phyloP scores from a whole-genome alignment of 2,329 filamentous ascomycete genomes.

The Tolypocladium ophioglossoides region DNA sequence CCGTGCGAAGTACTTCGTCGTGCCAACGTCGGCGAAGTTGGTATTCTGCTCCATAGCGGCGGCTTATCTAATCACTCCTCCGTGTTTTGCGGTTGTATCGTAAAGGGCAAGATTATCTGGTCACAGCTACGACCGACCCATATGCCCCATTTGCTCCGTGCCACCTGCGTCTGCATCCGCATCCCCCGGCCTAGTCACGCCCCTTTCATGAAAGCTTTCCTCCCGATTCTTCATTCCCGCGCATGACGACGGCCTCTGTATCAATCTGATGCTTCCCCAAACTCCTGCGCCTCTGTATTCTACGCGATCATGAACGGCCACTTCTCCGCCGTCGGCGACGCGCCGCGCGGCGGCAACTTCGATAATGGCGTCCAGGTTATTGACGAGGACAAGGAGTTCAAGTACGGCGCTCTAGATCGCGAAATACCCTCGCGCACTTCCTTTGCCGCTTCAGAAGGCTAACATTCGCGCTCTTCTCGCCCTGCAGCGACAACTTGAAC shows the following conservation, averaged over 20 bases:
- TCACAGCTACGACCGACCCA: not conserved
- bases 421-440: slow-evolving; percentile 1
- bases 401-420: slow-evolving; percentile 40
- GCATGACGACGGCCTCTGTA: not conserved
- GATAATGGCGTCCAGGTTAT: slow-evolving; percentile 96
- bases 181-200: not conserved
- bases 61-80: too few relatives aligned
- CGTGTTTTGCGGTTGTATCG: too few relatives aligned
- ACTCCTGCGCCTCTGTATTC: slow-evolving; percentile 1
- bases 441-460: slow-evolving; percentile 3
- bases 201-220: not conserved
- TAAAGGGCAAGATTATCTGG: not conserved
- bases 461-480: slow-evolving; percentile 1
- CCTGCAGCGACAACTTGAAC: slow-evolving; percentile 58
- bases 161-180: not conserved
- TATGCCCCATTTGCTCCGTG: not conserved
- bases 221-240: not conserved
- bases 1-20: too few relatives aligned
- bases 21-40: too few relatives aligned
- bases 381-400: slow-evolving; percentile 87
- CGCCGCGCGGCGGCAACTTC: slow-evolving; percentile 56
- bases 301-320: slow-evolving; percentile 60
- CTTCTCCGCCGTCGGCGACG: slow-evolving; percentile 63
- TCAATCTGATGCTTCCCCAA: slow-evolving; percentile 4
- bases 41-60: too few relatives aligned